phyloP scores from a whole-genome alignment of 2,329 filamentous ascomycete species.

The Chrysoporthe cubensis region DNA sequence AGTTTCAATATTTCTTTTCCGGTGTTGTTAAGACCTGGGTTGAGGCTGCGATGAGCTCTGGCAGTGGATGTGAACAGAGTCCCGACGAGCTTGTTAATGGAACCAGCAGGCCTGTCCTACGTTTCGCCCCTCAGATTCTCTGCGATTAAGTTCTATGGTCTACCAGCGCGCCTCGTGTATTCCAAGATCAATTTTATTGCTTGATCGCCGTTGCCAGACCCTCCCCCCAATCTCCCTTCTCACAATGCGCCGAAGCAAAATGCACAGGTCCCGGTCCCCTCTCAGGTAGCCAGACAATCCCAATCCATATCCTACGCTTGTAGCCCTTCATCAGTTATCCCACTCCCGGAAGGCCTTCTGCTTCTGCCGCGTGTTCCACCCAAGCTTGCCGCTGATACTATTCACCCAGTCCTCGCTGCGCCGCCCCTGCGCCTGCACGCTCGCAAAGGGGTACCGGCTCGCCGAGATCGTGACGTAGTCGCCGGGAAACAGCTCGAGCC shows the following conservation, averaged over 20 bases:
- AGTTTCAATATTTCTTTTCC: not conserved
- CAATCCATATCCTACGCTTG: not conserved
- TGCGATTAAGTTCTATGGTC: not conserved
- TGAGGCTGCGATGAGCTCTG: not conserved
- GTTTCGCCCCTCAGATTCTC: not conserved
- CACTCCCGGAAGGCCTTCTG: slow-evolving; percentile 66
- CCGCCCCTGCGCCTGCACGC: slow-evolving; percentile 70
- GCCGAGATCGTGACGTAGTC: slow-evolving; percentile 87
- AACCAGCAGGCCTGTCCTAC: not conserved
- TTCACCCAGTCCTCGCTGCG: slow-evolving; percentile 81
- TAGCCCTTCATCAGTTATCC: slow-evolving; percentile 31
- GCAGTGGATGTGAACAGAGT: not conserved
- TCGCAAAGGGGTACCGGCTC: slow-evolving; percentile 78
- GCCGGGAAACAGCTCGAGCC: slow-evolving; percentile 75
- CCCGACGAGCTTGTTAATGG: not conserved
- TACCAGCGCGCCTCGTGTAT: not conserved
- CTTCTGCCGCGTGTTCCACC: slow-evolving; percentile 80
- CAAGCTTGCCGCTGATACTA: slow-evolving; percentile 76
- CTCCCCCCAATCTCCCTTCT: not conserved
- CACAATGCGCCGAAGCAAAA: not conserved
- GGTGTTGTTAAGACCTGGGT: not conserved
- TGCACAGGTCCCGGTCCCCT: not conserved
- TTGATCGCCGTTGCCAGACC: not conserved
- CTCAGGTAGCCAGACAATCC: not conserved
- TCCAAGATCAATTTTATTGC: not conserved